Evolutionary conservation across 2,329 filamentous ascomycete species (phyloP).

Genomic region (Colletotrichum sp.): DNA sequence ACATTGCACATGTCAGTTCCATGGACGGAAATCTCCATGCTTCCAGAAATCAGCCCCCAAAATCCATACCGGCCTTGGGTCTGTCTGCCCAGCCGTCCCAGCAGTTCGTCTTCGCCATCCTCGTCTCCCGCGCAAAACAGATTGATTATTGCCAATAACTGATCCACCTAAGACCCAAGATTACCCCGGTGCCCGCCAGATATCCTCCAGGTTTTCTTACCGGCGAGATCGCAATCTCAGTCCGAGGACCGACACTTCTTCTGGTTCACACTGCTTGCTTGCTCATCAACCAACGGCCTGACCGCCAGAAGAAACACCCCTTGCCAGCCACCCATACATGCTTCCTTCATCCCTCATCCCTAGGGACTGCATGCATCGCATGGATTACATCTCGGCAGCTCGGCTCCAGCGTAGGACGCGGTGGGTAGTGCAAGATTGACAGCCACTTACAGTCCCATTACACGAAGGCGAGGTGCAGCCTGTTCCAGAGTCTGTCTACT

Average conservation of each 20-base stretch:
- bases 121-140: not conserved
- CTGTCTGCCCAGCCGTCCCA: not conserved
- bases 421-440: not conserved
- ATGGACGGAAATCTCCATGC: not conserved
- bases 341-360: not conserved
- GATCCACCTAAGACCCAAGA: not conserved
- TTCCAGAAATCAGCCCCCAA: not conserved
- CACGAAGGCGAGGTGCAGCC: not conserved
- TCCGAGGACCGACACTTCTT: not conserved
- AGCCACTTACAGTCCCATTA: not conserved
- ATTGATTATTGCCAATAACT: constrained; percentile 9
- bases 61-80: not conserved
- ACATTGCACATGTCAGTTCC: not conserved
- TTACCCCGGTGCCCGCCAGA: not conserved
- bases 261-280: not conserved
- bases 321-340: not conserved
- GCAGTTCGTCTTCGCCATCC: not conserved
- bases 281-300: not conserved
- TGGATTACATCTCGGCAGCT: constrained; percentile 3
- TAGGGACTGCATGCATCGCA: constrained; percentile 1
- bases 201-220: not conserved
- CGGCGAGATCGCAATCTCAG: not conserved
- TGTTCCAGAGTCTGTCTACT: not conserved
- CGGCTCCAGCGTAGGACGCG: not conserved
- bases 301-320: not conserved